Evolutionary conservation across 768 basidiomycete genomes (phyloP), one percentile per base, ranked within the genome.

Genomic region (Hirschioporus abietinus): DNA sequence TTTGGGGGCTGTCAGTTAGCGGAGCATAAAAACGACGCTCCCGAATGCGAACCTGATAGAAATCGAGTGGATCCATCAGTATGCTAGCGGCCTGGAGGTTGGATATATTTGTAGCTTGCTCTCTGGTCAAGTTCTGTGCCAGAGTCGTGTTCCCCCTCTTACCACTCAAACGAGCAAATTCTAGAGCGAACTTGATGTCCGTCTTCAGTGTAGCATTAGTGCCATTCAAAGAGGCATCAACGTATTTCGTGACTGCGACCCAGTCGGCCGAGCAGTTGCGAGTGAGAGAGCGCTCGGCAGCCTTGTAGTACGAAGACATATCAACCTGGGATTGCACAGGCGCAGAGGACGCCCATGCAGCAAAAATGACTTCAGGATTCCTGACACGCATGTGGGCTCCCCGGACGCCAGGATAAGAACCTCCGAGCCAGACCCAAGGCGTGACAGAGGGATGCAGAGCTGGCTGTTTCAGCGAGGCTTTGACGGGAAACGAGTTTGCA

Each of bases 191-290:
- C 65, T 82, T 84, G 73, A 83, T 69, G n/a, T 80, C 74, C 15
- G 69, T 68, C 27, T 73, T 74, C 1, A 75, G 71, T 1, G 73
- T 77, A 24, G 77, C 76, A 61, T 80, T 76, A 1, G 65, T 63
- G 35, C 76, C 74, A 35, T 71, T 73, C 64, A 81, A 71, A 0
- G 74, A 74, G 36, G 76, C 71, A 67, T 82, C 81, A 7, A 81
- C 80, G 66, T 76, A 76, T 71, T 72, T 72, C 34, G 82, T 83
- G 10, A 83, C 80, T 3, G 80, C 79, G 63, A 82, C 79, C 82
- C 82, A 84, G 75, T 84, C 83, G 0, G 82, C 81, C 6, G 82
- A 83, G 67, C 82, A 84, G 69, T 84, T 84, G 20, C 82, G 75
- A 0, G 82, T 82, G 24, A 83, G 73, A 66, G 81, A 82, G 34